Percentiles rank a stretch among this genome's conserved stretches.
Evolutionary conservation across 257 asterid species (phyloP).

Genomic region (Solanum sejunctum): DNA sequence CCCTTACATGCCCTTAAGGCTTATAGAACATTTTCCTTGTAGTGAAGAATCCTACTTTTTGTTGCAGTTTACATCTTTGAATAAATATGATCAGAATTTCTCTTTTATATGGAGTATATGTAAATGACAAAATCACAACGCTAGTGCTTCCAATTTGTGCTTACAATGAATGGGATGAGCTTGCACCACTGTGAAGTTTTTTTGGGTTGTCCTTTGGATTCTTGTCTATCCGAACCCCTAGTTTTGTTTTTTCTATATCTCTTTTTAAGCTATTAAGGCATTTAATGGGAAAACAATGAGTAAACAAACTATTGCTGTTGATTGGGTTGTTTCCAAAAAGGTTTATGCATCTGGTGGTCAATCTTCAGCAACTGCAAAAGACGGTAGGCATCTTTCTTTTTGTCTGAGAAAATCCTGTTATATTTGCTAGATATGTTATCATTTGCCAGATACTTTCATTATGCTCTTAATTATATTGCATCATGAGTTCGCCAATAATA

Average conservation of each 20-base stretch:
- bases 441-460: neutral
- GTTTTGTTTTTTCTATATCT: neutral
- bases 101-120: neutral
- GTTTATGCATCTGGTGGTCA: slow-evolving; percentile 48
- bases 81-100: neutral
- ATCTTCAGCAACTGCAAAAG: slow-evolving; percentile 27
- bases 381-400: slow-evolving; percentile 28
- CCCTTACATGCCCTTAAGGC: too few relatives aligned
- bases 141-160: neutral
- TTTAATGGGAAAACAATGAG: slow-evolving; percentile 66
- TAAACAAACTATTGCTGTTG: slow-evolving; percentile 81
- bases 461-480: neutral
- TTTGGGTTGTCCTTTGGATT: neutral
- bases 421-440: too few relatives aligned
- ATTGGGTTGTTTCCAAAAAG: slow-evolving; percentile 84
- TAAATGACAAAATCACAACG: neutral
- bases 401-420: too few relatives aligned
- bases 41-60: neutral
- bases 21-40: neutral
- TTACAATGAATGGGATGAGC: neutral
- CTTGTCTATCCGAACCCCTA: neutral
- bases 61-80: neutral
- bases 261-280: slow-evolving; percentile 61
- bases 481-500: neutral
- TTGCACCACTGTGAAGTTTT: neutral